Conservation (phyloP, 139 green algal genomes). For the Haematococcus sp. region DNA sequence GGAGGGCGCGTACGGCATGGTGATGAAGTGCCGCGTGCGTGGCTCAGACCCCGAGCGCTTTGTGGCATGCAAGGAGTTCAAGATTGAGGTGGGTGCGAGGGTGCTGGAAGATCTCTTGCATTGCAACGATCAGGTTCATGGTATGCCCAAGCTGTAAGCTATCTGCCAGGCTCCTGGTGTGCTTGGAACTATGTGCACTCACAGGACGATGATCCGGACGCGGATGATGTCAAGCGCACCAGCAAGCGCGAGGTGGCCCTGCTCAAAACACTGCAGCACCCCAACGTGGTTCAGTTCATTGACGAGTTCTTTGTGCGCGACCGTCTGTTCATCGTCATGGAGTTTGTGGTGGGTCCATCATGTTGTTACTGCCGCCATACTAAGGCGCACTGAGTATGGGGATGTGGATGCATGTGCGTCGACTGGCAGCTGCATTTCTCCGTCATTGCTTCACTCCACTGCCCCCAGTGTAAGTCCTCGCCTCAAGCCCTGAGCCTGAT, state of each 20-base stretch:
- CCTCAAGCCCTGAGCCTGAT: no score
- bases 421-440: no score
- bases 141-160: background rate
- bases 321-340: conserved; percentile 65
- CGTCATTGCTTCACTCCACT: no score
- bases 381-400: no score
- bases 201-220: conserved; percentile 53
- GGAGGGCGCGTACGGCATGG: conserved; percentile 84
- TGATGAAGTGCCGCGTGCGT: conserved; percentile 66
- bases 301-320: conserved; percentile 56
- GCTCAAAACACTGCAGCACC: conserved; percentile 38
- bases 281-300: conserved; percentile 50
- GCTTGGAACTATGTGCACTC: no score
- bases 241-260: conserved; percentile 46
- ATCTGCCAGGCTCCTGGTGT: no score
- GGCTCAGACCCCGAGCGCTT: conserved; percentile 28
- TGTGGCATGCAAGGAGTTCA: conserved; percentile 92
- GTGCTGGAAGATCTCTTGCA: background rate
- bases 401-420: no score
- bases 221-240: conserved; percentile 58
- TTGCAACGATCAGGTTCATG: background rate
- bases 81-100: conserved; percentile 50
- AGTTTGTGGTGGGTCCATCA: conserved; percentile 41
- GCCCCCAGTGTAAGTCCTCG: no score
- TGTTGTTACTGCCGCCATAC: no score